A percentile compares a stretch with the other conserved stretches of the same genome.
phyloP scores from a whole-genome alignment of 2,329 filamentous ascomycete species.

The Trichoderma sp. region DNA sequence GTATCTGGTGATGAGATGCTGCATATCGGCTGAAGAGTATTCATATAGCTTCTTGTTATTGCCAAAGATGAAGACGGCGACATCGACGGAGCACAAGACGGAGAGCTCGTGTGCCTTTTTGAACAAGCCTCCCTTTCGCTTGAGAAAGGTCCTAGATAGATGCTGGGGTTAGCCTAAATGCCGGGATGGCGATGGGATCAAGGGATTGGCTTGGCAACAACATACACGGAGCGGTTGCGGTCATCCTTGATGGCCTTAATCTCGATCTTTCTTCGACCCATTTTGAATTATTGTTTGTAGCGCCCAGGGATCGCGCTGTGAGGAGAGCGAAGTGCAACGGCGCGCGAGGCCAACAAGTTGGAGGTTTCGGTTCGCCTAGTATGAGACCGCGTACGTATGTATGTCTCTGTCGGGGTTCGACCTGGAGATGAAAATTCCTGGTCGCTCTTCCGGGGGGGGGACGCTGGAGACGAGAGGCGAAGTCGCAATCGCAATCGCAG shows the following conservation, averaged over 20 bases:
- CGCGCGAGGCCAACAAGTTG: conserved; percentile 2
- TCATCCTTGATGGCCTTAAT: conserved; percentile 99
- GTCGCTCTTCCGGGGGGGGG: background rate
- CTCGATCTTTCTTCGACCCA: conserved; percentile 99
- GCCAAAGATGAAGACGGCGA: conserved; percentile 97
- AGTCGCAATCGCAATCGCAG: background rate
- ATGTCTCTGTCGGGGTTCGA: background rate
- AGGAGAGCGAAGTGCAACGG: conserved; percentile 21
- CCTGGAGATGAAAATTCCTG: background rate
- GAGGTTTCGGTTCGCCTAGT: background rate
- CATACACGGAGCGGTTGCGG: conserved; percentile 94
- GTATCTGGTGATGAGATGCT: conserved; percentile 81
- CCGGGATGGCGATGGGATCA: conserved; percentile 13
- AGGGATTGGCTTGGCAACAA: conserved; percentile 23
- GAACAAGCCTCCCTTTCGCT: conserved; percentile 97
- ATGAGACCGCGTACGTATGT: background rate
- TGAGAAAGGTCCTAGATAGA: conserved; percentile 80
- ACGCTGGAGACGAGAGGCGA: background rate
- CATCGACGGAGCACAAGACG: conserved; percentile 95
- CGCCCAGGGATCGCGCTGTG: conserved; percentile 19
- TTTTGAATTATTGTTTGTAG: conserved; percentile 38
- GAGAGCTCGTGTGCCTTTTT: conserved; percentile 99
- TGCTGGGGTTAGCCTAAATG: conserved; percentile 23
- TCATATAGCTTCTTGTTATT: conserved; percentile 99
- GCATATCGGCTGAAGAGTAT: conserved; percentile 92